Conservation (phyloP, 2,329 filamentous ascomycete species). For the Hymenotorrendiella dingleyae region DNA sequence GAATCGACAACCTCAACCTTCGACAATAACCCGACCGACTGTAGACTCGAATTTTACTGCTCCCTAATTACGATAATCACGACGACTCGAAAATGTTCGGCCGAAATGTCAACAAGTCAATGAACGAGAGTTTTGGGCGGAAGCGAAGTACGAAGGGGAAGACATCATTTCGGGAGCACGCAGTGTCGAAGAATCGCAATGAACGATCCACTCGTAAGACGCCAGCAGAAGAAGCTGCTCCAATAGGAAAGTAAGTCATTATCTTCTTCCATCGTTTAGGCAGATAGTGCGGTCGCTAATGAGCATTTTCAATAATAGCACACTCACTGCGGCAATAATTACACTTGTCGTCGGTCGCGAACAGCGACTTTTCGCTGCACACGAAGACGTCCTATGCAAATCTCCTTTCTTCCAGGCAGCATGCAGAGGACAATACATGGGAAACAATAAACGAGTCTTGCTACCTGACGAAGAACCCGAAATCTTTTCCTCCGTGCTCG, state of each 20-base stretch:
- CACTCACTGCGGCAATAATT: conserved; percentile 63
- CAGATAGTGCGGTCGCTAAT: conserved; percentile 14
- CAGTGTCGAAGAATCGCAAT: conserved; percentile 30
- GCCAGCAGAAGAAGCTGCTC: conserved; percentile 23
- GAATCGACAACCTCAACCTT: conserved; percentile 9
- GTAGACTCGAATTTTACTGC: conserved; percentile 2
- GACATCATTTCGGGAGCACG: conserved; percentile 31
- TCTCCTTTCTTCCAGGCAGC: conserved; percentile 77
- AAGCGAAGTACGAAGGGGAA: conserved; percentile 24
- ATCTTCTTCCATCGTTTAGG: not conserved
- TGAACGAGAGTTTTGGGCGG: conserved; percentile 29
- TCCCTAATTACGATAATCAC: not conserved
- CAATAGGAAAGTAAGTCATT: conserved; percentile 18
- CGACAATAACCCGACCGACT: conserved; percentile 3
- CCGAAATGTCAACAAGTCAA: conserved; percentile 24
- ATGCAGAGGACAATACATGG: conserved; percentile 66
- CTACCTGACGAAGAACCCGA: conserved; percentile 76
- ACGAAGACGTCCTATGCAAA: conserved; percentile 83
- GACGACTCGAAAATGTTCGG: conserved; percentile 23
- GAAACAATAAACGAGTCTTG: conserved; percentile 71
- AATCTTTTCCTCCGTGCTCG: conserved; percentile 87
- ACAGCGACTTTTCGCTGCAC: conserved; percentile 86
- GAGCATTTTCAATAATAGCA: conserved; percentile 17
- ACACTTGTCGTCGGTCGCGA: conserved; percentile 80
- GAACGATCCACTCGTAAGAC: conserved; percentile 24